Conservation (phyloP, 2,329 filamentous ascomycete genomes). For the Penicillium psychrosexuale region DNA sequence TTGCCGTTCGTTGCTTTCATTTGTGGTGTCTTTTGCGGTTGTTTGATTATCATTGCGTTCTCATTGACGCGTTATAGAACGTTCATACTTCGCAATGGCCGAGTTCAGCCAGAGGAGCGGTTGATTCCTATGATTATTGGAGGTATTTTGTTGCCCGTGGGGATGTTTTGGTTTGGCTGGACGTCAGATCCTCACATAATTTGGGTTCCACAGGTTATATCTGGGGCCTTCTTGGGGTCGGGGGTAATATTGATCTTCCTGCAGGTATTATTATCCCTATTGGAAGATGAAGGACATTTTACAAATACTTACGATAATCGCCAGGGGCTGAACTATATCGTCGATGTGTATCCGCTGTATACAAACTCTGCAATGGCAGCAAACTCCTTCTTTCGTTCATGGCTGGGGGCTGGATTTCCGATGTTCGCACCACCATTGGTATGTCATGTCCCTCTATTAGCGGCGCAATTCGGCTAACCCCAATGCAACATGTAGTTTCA, state of each 20-base stretch:
- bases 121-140: slow-evolving; percentile 46
- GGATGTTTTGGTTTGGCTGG: slow-evolving; percentile 51
- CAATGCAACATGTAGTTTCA: slow-evolving; percentile 19
- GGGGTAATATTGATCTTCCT: slow-evolving; percentile 3
- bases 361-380: slow-evolving; percentile 36
- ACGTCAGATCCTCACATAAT: slow-evolving; percentile 38
- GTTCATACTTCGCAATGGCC: slow-evolving; percentile 15
- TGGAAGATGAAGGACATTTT: too few relatives aligned
- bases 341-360: slow-evolving; percentile 34
- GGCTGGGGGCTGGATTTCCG: slow-evolving; percentile 30
- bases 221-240: slow-evolving; percentile 34
- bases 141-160: slow-evolving; percentile 40
- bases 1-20: slow-evolving; percentile 49
- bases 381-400: slow-evolving; percentile 30
- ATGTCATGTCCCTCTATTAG: neutral
- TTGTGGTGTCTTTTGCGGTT: slow-evolving; percentile 41
- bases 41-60: slow-evolving; percentile 28
- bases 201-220: slow-evolving; percentile 40
- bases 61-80: slow-evolving; percentile 34
- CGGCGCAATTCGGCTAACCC: neutral
- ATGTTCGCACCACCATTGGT: slow-evolving; percentile 25
- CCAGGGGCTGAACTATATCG: slow-evolving; percentile 33
- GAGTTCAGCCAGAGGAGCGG: slow-evolving; percentile 41
- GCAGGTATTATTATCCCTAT: neutral
- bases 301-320: neutral